These are phyloP conservation scores for Fusarium guadeloupense DNA, from an alignment of 2,329 filamentous ascomycete species.

Conservation along the genomic window DNA sequence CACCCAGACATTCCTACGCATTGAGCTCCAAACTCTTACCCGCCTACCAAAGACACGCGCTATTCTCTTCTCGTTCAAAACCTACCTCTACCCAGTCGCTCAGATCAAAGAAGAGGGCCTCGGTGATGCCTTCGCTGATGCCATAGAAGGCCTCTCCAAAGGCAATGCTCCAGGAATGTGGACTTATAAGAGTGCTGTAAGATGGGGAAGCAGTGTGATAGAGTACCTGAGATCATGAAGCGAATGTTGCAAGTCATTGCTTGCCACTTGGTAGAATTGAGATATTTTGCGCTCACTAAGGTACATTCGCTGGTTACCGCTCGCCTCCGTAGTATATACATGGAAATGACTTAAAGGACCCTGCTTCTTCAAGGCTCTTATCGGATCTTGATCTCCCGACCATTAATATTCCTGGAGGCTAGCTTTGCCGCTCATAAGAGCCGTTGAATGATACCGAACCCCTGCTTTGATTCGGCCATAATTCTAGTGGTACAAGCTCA, in stretches of 20 bases:
- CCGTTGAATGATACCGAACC: too few species aligned
- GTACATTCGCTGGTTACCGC: background rate
- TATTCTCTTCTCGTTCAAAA: constrained; percentile 33
- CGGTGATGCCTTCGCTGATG: constrained; percentile 28
- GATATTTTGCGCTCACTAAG: background rate
- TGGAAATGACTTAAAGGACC: too few species aligned
- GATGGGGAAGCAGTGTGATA: constrained; percentile 27
- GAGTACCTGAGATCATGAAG: constrained; percentile 22
- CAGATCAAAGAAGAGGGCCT: constrained; percentile 26
- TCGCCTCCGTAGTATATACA: too few species aligned
- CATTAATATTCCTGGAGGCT: too few species aligned
- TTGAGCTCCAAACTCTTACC: constrained; percentile 27
- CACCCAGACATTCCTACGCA: constrained; percentile 27
- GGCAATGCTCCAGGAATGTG: constrained; percentile 36
- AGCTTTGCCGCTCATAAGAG: too few species aligned
- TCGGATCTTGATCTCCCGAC: too few species aligned
- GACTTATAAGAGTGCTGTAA: constrained; percentile 31
- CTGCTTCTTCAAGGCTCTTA: too few species aligned
- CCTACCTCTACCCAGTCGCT: constrained; percentile 29
- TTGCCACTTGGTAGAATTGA: background rate
- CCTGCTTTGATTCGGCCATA: too few species aligned
- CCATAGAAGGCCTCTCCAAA: constrained; percentile 26
- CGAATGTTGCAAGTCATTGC: background rate
- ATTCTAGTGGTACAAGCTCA: too few species aligned
- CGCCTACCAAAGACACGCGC: constrained; percentile 28